Conservation (phyloP, 1,284 basidiomycete genomes). For the Limonomyces culmigenus region DNA sequence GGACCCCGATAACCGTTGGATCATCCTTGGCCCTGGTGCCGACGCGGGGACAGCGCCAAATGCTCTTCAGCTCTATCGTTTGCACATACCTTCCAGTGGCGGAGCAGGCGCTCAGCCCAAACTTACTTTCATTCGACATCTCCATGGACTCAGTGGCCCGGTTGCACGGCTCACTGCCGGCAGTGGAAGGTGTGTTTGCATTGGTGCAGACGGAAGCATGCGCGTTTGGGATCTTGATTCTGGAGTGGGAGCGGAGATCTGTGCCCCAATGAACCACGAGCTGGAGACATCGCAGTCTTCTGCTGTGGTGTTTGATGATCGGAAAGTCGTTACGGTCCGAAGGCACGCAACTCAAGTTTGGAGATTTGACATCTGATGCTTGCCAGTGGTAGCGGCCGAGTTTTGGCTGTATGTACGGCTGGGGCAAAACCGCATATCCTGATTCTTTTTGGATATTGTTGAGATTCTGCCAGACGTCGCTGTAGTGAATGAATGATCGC, state of each 20-base stretch:
- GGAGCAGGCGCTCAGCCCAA: slow-evolving; percentile 31
- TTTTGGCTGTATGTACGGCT: no score
- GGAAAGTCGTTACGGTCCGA: slow-evolving; percentile 43
- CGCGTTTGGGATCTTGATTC: slow-evolving; percentile 75
- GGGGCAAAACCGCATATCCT: no score
- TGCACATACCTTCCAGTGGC: slow-evolving; percentile 34
- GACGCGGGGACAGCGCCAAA: slow-evolving; percentile 23
- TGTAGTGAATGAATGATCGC: no score
- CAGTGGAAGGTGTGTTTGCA: slow-evolving; percentile 64
- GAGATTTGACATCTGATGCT: slow-evolving; percentile 44
- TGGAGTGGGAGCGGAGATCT: slow-evolving; percentile 44
- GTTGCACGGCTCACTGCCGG: slow-evolving; percentile 52
- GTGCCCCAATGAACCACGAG: slow-evolving; percentile 8
- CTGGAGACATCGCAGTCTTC: slow-evolving; percentile 4
- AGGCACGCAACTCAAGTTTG: slow-evolving; percentile 32
- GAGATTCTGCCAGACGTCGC: no score
- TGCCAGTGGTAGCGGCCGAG: background rate
- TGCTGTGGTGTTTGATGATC: slow-evolving; percentile 52
- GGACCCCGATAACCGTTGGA: slow-evolving; percentile 70
- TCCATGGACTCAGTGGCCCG: slow-evolving; percentile 49
- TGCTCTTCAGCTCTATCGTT: slow-evolving; percentile 53
- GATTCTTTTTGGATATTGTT: no score
- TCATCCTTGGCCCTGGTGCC: slow-evolving; percentile 50
- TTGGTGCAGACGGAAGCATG: slow-evolving; percentile 50
- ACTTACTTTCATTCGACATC: slow-evolving; percentile 50